These are phyloP conservation scores for Xylaria sp. DNA, from an alignment of 2,329 filamentous ascomycete genomes.

Conservation along the genomic window DNA sequence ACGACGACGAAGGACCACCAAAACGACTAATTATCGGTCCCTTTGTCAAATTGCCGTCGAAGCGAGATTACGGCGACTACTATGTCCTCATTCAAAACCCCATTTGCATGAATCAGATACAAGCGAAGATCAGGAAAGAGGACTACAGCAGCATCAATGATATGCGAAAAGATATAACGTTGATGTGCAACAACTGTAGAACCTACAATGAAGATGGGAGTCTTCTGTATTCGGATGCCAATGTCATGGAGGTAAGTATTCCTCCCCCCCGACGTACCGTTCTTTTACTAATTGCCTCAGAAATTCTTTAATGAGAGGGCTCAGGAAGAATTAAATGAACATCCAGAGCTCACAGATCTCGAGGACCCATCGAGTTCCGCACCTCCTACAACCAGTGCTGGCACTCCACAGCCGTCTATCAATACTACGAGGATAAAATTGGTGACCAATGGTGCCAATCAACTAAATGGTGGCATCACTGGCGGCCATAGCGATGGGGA, in stretches of 20 bases:
- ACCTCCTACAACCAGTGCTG: conserved; percentile 61
- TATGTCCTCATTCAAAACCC: conserved; percentile 91
- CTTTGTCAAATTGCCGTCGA: conserved; percentile 89
- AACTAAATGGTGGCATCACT: conserved; percentile 32
- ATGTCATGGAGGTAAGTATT: conserved; percentile 83
- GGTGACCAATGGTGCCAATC: conserved; percentile 41
- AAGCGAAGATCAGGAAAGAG: conserved; percentile 93
- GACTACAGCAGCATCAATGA: conserved; percentile 84
- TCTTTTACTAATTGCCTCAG: conserved; percentile 49
- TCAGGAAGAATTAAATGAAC: conserved; percentile 58
- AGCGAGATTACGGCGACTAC: conserved; percentile 91
- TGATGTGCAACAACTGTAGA: conserved; percentile 88
- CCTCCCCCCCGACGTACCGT: background rate
- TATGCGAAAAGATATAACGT: conserved; percentile 79
- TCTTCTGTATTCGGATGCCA: conserved; percentile 88
- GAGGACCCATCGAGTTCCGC: conserved; percentile 54
- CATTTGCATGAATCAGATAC: conserved; percentile 95
- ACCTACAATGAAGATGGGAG: conserved; percentile 98
- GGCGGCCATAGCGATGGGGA: conserved; percentile 40
- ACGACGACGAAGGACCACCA: conserved; percentile 61
- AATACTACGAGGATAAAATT: conserved; percentile 73
- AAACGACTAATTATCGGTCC: conserved; percentile 89
- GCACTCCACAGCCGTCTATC: conserved; percentile 67
- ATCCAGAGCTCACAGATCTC: conserved; percentile 61
- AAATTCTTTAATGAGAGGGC: conserved; percentile 62